phyloP scores from a whole-genome alignment of 139 green algal genomes.

The Tetratostichococcus sp. region DNA sequence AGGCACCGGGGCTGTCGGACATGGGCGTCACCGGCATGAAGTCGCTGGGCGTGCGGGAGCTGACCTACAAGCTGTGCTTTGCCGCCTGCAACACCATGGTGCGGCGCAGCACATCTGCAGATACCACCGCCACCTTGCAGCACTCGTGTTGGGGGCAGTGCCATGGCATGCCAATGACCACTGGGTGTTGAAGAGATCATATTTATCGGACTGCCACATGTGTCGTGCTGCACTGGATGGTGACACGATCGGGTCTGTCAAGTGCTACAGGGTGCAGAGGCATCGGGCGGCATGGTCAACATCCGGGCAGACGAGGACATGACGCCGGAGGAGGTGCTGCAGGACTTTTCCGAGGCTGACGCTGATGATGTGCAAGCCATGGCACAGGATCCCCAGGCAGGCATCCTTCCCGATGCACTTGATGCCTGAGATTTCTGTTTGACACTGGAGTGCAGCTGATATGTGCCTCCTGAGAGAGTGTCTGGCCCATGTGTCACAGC shows the following conservation, averaged over 20 bases:
- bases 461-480: no score
- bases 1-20: background rate
- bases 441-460: no score
- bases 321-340: conserved; percentile 56
- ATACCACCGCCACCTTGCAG: no score
- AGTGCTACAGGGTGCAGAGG: conserved; percentile 34
- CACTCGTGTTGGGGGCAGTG: background rate
- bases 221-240: no score
- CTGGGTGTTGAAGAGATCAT: no score
- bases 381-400: conserved; percentile 17
- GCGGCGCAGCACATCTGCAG: background rate
- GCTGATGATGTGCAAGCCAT: conserved; percentile 35
- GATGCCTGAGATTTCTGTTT: no score
- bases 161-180: no score
- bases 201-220: no score
- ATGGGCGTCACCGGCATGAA: conserved; percentile 71
- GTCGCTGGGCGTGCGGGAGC: conserved; percentile 75
- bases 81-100: conserved; percentile 70
- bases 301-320: conserved; percentile 65
- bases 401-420: no score
- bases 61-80: conserved; percentile 92
- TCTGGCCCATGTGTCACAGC: no score
- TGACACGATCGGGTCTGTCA: background rate
- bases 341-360: conserved; percentile 48
- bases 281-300: conserved; percentile 68